Evolutionary conservation across 495 filamentous ascomycete species (phyloP).

Genomic region (Tricharina praecox): DNA sequence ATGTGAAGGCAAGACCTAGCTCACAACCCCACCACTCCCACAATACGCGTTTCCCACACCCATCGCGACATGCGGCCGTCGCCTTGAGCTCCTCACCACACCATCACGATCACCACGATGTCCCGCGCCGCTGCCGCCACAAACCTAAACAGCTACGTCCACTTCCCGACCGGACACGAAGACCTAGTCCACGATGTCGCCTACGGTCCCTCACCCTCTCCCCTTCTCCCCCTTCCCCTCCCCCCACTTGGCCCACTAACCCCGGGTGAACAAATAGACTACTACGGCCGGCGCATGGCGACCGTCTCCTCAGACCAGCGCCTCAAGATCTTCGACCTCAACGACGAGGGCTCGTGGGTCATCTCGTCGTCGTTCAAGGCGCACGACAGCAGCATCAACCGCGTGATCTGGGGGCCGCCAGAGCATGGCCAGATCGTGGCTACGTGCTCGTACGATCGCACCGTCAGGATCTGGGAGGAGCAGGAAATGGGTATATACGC

Average conservation of each 20-base stretch:
- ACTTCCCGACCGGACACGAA: slow-evolving; percentile 36
- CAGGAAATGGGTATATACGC: slow-evolving; percentile 22
- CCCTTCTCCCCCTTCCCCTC: too few species aligned
- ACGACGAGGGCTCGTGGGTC: slow-evolving; percentile 60
- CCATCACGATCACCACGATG: too few species aligned
- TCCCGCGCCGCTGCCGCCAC: too few species aligned
- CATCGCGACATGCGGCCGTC: too few species aligned
- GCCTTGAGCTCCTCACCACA: too few species aligned
- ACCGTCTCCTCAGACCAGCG: slow-evolving; percentile 84
- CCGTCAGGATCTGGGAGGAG: slow-evolving; percentile 25
- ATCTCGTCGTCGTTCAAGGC: slow-evolving; percentile 77
- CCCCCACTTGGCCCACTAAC: background rate
- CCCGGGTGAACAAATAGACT: slow-evolving; percentile 31
- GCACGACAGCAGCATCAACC: slow-evolving; percentile 78
- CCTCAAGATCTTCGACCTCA: slow-evolving; percentile 75
- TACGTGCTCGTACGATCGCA: slow-evolving; percentile 25
- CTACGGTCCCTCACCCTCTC: slow-evolving; percentile 30
- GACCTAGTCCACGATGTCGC: slow-evolving; percentile 53
- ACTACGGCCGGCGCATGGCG: slow-evolving; percentile 75
- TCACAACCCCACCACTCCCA: too few species aligned
- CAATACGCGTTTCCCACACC: too few species aligned
- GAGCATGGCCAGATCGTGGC: slow-evolving; percentile 27
- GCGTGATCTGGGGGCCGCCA: slow-evolving; percentile 35
- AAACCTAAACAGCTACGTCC: slow-evolving; percentile 2
- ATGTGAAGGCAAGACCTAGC: too few species aligned